A percentile compares a stretch with the other conserved stretches of the same genome.
Conservation (phyloP, 257 asterid genomes). For the Plectranthus barbatus region DNA sequence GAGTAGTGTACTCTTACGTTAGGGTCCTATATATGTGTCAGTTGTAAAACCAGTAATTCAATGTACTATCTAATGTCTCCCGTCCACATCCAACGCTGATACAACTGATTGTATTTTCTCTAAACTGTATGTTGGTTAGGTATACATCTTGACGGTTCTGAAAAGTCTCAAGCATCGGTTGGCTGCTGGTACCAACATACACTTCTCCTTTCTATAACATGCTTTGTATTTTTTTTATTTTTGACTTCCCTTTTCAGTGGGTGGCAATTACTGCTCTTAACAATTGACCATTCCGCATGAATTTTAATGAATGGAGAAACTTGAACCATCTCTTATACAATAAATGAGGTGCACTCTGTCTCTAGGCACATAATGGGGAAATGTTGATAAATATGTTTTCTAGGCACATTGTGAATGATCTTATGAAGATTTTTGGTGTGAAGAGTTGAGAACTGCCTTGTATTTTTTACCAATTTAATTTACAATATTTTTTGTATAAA, state of each 20-base stretch:
- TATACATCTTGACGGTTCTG: constrained; percentile 78
- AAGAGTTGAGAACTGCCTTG: constrained; percentile 6
- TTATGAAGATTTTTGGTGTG: constrained; percentile 5
- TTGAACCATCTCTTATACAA: constrained; percentile 4
- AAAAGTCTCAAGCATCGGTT: constrained; percentile 92
- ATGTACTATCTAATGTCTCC: not conserved
- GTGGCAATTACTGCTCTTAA: not conserved
- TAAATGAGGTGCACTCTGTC: not conserved
- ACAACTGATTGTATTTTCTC: constrained; percentile 6
- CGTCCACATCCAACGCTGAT: not conserved
- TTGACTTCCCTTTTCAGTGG: not conserved
- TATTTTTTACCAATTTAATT: not conserved
- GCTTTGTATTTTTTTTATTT: not conserved
- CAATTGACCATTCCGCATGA: not conserved
- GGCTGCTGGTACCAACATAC: constrained; percentile 75
- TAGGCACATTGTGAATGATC: constrained; percentile 5
- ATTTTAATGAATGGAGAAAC: not conserved
- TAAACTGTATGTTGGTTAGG: constrained; percentile 45
- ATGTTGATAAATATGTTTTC: not conserved
- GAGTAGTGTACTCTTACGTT: not conserved
- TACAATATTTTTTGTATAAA: not conserved
- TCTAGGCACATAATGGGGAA: not conserved
- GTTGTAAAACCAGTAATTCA: not conserved
- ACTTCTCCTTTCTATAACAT: constrained; percentile 10
- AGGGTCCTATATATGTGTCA: not conserved